Percentiles rank a stretch among this genome's conserved stretches.
Conservation (phyloP, 2,329 filamentous ascomycete species). For the Colletotrichum filicis region DNA sequence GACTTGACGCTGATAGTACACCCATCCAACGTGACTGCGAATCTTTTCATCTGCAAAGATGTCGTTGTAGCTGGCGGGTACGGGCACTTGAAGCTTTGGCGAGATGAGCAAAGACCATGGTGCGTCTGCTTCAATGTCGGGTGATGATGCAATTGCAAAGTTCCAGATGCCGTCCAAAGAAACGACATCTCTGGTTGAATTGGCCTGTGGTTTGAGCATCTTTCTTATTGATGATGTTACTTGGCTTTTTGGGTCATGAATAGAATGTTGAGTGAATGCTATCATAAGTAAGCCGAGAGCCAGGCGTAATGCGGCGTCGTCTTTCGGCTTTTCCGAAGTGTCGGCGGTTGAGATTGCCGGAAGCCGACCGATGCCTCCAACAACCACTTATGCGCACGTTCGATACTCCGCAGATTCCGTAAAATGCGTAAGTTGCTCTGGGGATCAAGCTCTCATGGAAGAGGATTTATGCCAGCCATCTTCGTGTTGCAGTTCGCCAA, state of each 20-base stretch:
- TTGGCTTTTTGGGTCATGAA: too few species aligned
- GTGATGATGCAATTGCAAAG: constrained; percentile 31
- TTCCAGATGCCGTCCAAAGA: constrained; percentile 41
- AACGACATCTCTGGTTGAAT: constrained; percentile 32
- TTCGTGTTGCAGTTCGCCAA: too few species aligned
- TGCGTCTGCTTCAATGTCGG: constrained; percentile 30
- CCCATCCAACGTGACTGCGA: constrained; percentile 45
- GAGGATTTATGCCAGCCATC: too few species aligned
- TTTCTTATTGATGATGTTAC: background rate
- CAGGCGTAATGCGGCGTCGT: background rate
- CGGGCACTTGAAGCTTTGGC: constrained; percentile 36
- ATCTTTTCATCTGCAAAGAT: constrained; percentile 39
- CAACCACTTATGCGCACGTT: background rate
- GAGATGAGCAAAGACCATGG: constrained; percentile 41
- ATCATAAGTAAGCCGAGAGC: too few species aligned
- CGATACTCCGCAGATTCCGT: too few species aligned
- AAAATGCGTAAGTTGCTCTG: too few species aligned
- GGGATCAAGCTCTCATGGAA: too few species aligned
- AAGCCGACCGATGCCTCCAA: background rate
- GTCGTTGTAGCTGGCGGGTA: constrained; percentile 42
- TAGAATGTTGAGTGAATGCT: background rate
- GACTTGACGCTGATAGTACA: constrained; percentile 43
- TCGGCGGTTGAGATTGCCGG: background rate
- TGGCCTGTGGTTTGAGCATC: constrained; percentile 38
- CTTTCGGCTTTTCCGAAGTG: background rate